Evolutionary conservation across 2,329 filamentous ascomycete genomes (phyloP).

Genomic region (Ilyonectria sp.): DNA sequence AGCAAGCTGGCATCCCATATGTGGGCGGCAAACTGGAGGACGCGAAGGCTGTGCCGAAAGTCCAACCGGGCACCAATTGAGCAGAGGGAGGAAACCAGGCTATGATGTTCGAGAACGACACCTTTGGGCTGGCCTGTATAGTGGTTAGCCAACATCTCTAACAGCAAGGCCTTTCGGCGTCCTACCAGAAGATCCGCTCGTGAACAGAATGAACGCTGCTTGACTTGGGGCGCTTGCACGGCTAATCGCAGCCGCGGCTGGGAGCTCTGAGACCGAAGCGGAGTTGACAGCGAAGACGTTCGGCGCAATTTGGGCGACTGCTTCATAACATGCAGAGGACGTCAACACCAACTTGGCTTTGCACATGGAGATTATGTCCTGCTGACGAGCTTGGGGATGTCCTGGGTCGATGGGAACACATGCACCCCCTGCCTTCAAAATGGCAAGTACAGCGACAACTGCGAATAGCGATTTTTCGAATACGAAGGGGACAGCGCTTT

Average conservation of each 20-base stretch:
- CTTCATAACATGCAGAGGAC: constrained; percentile 9
- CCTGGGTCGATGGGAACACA: constrained; percentile 13
- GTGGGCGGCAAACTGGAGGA: constrained; percentile 15
- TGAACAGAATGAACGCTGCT: constrained; percentile 17
- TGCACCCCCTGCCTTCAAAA: constrained; percentile 14
- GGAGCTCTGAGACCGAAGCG: constrained; percentile 13
- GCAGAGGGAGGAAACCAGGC: constrained; percentile 11
- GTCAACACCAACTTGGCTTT: constrained; percentile 8
- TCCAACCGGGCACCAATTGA: constrained; percentile 8
- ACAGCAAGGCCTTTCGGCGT: constrained; percentile 3
- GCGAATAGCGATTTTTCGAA: constrained; percentile 22
- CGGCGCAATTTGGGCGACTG: constrained; percentile 9
- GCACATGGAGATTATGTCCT: constrained; percentile 10
- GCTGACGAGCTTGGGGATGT: not conserved
- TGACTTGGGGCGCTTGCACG: constrained; percentile 8
- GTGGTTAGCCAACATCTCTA: constrained; percentile 1
- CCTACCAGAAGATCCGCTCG: constrained; percentile 14
- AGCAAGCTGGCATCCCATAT: constrained; percentile 13
- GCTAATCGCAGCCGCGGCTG: constrained; percentile 5
- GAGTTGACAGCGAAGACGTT: constrained; percentile 13
- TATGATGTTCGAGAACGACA: constrained; percentile 11
- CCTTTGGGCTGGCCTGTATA: constrained; percentile 14
- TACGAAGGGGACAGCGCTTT: constrained; percentile 10
- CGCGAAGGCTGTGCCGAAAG: constrained; percentile 4
- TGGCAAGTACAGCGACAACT: constrained; percentile 15